A percentile compares a stretch with the other conserved stretches of the same genome.
These are phyloP conservation scores for Apiospora saccharicola DNA, from an alignment of 2,329 filamentous ascomycete species.

Conservation along the genomic window DNA sequence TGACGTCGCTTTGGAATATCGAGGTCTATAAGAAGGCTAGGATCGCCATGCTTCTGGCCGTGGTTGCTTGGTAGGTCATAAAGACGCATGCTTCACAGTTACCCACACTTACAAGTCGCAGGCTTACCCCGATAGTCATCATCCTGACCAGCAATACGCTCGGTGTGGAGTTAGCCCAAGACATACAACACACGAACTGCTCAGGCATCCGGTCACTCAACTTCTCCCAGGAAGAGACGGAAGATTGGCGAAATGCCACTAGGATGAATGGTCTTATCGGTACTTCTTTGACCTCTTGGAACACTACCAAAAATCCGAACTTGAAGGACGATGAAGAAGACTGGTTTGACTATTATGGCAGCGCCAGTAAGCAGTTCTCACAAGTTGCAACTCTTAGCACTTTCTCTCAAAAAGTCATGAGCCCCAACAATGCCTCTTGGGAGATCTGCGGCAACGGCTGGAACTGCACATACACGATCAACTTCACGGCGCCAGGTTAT, in stretches of 20 bases:
- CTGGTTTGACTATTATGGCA: constrained; percentile 45
- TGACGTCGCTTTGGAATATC: constrained; percentile 40
- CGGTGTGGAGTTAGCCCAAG: constrained; percentile 38
- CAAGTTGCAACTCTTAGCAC: constrained; percentile 40
- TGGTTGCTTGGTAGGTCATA: constrained; percentile 43
- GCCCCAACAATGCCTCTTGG: constrained; percentile 40
- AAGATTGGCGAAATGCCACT: constrained; percentile 43
- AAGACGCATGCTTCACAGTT: too few species aligned
- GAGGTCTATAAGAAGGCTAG: constrained; percentile 43
- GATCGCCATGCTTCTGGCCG: constrained; percentile 44
- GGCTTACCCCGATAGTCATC: constrained; percentile 47
- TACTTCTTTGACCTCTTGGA: constrained; percentile 42
- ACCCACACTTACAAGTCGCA: constrained; percentile 23
- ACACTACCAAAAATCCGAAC: constrained; percentile 37
- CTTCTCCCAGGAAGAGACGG: constrained; percentile 44
- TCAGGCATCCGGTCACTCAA: constrained; percentile 42
- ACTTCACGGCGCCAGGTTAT: constrained; percentile 49
- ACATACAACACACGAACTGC: constrained; percentile 39
- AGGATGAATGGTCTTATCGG: constrained; percentile 37
- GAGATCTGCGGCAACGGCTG: constrained; percentile 47
- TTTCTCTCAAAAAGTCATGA: constrained; percentile 36
- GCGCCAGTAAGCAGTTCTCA: constrained; percentile 36
- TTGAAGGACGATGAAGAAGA: constrained; percentile 16
- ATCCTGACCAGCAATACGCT: constrained; percentile 49
- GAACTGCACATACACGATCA: constrained; percentile 49